These are phyloP conservation scores for Silene vulgaris DNA, from an alignment of 179 eudicot genomes.

Conservation along the genomic window DNA sequence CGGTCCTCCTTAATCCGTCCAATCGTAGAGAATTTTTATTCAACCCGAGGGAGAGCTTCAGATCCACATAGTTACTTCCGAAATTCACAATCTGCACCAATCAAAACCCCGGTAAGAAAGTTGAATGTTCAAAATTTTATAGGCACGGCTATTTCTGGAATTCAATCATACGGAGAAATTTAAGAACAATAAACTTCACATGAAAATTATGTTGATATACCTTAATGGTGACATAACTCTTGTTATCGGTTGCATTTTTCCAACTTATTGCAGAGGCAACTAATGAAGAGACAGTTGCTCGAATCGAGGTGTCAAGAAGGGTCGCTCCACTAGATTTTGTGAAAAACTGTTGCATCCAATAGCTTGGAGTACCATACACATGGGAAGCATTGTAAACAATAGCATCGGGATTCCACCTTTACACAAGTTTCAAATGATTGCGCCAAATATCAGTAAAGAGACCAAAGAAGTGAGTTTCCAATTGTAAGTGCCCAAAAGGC, in stretches of 20 bases:
- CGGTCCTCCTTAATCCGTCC: conserved; percentile 45
- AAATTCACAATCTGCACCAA: conserved; percentile 62
- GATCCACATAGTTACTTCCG: conserved; percentile 44
- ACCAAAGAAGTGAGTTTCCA: neutral
- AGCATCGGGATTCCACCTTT: conserved; percentile 90
- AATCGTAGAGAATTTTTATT: conserved; percentile 34
- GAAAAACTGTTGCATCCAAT: conserved; percentile 86
- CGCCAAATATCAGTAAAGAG: neutral
- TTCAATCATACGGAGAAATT: neutral
- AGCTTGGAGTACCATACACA: conserved; percentile 86
- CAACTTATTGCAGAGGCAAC: conserved; percentile 77
- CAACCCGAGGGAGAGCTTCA: conserved; percentile 49
- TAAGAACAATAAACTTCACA: neutral
- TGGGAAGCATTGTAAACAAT: conserved; percentile 73
- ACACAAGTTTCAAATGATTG: neutral
- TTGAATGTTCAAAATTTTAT: neutral
- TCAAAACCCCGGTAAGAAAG: neutral
- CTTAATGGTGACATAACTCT: conserved; percentile 65
- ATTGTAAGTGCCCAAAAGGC: neutral
- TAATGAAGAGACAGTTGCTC: conserved; percentile 44
- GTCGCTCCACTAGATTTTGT: conserved; percentile 73
- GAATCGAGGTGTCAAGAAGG: conserved; percentile 53
- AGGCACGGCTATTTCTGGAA: neutral
- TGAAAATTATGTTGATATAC: conserved; percentile 25
- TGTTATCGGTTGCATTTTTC: conserved; percentile 41